Conservation (phyloP, 1,139 yeast species). For the Geotrichum siamense region DNA sequence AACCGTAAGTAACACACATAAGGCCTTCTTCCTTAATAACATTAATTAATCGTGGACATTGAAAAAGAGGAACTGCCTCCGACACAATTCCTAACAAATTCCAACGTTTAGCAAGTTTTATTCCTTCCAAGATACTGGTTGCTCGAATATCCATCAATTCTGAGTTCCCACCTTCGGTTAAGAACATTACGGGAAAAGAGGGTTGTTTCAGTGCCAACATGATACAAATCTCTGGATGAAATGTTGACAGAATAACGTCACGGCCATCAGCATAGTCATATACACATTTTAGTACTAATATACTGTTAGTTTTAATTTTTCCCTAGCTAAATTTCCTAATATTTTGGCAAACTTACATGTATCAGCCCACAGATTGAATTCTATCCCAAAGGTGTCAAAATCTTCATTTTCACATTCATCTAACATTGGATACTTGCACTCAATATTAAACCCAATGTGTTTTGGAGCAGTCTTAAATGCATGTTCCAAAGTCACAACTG, state of each 20-base stretch:
- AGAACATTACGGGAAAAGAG: conserved; percentile 64
- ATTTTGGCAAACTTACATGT: background rate
- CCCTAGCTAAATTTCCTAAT: conserved; percentile 32
- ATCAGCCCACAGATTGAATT: conserved; percentile 77
- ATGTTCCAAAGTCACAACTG: conserved; percentile 82
- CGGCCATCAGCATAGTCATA: conserved; percentile 74
- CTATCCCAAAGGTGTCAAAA: conserved; percentile 79
- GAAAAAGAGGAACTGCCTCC: conserved; percentile 75
- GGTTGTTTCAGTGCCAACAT: conserved; percentile 88
- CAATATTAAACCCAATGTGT: conserved; percentile 88
- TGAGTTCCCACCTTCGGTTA: conserved; percentile 82
- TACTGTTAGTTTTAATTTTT: conserved; percentile 27
- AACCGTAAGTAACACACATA: conserved; percentile 91
- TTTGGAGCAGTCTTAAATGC: conserved; percentile 73
- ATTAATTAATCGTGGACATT: conserved; percentile 80
- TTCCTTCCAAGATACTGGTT: conserved; percentile 80
- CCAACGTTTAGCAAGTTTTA: conserved; percentile 88
- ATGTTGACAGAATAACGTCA: conserved; percentile 83
- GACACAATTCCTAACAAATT: conserved; percentile 86
- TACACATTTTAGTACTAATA: conserved; percentile 58
- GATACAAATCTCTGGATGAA: conserved; percentile 90
- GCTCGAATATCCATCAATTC: conserved; percentile 87
- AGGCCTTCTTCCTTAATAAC: conserved; percentile 86
- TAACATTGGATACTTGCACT: conserved; percentile 91
- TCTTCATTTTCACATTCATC: conserved; percentile 88